phyloP scores from a whole-genome alignment of 1,284 basidiomycete species.

The Rhodotorula sp. region DNA sequence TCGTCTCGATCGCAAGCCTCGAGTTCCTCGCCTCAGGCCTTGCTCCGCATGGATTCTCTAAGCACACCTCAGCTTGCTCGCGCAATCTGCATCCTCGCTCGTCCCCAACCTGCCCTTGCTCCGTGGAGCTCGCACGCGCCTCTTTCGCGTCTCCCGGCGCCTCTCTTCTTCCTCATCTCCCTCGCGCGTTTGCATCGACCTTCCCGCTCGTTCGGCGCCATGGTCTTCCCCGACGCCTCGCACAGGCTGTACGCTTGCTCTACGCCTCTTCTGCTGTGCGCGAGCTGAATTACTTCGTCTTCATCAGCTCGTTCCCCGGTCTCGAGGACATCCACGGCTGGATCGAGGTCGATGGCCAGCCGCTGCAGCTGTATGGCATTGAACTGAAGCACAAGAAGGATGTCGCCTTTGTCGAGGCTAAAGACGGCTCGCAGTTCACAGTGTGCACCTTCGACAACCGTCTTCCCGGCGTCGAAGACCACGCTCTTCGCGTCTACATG shows the following conservation, averaged over 20 bases:
- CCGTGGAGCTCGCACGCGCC: too few species aligned
- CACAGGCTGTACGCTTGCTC: background rate
- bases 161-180: too few species aligned
- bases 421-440: conserved; percentile 2
- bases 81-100: too few species aligned
- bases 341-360: conserved; percentile 12
- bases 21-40: background rate
- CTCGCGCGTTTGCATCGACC: too few species aligned
- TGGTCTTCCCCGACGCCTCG: background rate
- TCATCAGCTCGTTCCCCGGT: background rate
- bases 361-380: conserved; percentile 5
- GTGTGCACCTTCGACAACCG: background rate
- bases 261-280: too few species aligned
- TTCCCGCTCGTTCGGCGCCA: too few species aligned
- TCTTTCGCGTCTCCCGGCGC: too few species aligned
- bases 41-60: too few species aligned
- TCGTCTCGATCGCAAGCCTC: too few species aligned
- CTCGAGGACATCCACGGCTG: conserved; percentile 7
- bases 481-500: background rate
- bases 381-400: background rate
- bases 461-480: background rate
- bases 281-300: background rate
- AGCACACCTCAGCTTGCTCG: too few species aligned
- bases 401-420: conserved; percentile 2
- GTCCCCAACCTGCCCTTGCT: too few species aligned